Evolutionary conservation across 2,329 filamentous ascomycete genomes (phyloP).

Genomic region (Trichoderma koningiopsis): DNA sequence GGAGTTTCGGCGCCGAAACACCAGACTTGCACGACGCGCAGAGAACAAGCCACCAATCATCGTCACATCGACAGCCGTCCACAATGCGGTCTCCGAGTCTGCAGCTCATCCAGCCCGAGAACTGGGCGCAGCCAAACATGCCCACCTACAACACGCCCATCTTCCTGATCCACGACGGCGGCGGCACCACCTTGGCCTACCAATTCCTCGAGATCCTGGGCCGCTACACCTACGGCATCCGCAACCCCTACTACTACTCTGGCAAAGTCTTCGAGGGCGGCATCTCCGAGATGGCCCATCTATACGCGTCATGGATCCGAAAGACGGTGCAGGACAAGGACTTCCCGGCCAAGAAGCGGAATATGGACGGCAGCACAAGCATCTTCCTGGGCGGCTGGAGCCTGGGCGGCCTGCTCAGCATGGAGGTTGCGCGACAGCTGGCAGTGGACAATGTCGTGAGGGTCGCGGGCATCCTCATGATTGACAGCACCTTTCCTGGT

Average conservation of each 20-base stretch:
- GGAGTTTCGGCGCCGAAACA: neutral
- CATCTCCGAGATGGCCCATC: conserved; percentile 55
- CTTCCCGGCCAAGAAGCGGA: conserved; percentile 36
- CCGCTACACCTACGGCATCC: conserved; percentile 56
- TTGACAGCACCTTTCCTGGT: conserved; percentile 52
- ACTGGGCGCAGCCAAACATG: conserved; percentile 34
- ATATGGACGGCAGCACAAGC: conserved; percentile 36
- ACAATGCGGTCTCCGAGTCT: conserved; percentile 33
- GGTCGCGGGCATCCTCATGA: conserved; percentile 54
- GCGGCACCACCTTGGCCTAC: conserved; percentile 62
- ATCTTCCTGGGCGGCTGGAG: conserved; percentile 60
- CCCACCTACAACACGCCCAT: conserved; percentile 45
- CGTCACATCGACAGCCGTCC: conserved; percentile 4
- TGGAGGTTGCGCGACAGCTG: conserved; percentile 53
- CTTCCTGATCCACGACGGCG: conserved; percentile 62
- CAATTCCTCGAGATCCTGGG: conserved; percentile 53
- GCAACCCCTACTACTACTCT: conserved; percentile 55
- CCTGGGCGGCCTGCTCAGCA: conserved; percentile 53
- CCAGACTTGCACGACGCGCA: neutral
- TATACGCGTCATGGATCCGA: conserved; percentile 52
- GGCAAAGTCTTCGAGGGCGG: conserved; percentile 53
- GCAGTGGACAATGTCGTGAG: conserved; percentile 40
- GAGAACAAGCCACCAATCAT: neutral
- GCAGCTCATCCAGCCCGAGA: conserved; percentile 40
- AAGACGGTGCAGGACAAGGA: conserved; percentile 36